phyloP scores from a whole-genome alignment of 208 protist species.

The Leishmania tarentolae region DNA sequence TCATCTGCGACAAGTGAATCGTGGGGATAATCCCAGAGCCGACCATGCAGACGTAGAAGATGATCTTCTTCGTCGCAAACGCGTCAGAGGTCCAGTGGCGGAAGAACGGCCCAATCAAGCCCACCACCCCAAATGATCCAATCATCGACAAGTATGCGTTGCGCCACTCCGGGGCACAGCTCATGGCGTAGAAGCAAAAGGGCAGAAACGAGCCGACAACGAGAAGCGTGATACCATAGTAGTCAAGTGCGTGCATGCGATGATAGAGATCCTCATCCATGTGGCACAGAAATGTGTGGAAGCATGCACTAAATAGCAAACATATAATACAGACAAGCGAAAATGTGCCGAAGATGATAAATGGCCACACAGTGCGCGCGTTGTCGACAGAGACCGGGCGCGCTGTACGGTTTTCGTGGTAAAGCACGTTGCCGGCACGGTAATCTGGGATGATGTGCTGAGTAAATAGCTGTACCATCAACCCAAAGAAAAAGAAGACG shows the following conservation, averaged over 20 bases:
- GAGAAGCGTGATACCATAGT: slow-evolving; percentile 87
- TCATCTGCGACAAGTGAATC: slow-evolving; percentile 59
- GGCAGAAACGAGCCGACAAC: slow-evolving; percentile 84
- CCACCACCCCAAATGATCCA: slow-evolving; percentile 65
- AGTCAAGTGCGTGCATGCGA: slow-evolving; percentile 76
- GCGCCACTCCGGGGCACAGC: slow-evolving; percentile 66
- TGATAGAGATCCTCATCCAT: slow-evolving; percentile 54
- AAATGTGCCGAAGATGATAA: slow-evolving; percentile 73
- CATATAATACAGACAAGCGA: slow-evolving; percentile 76
- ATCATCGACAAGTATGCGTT: slow-evolving; percentile 80
- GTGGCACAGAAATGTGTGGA: slow-evolving; percentile 78
- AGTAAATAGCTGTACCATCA: slow-evolving; percentile 47
- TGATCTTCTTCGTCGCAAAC: slow-evolving; percentile 57
- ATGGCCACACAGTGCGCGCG: slow-evolving; percentile 29
- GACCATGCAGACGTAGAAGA: slow-evolving; percentile 82
- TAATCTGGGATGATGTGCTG: slow-evolving; percentile 36
- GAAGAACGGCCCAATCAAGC: slow-evolving; percentile 78
- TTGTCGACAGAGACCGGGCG: slow-evolving; percentile 11
- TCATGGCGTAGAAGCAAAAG: slow-evolving; percentile 81
- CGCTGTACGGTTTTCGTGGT: slow-evolving; percentile 23
- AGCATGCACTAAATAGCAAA: slow-evolving; percentile 73
- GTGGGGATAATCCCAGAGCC: slow-evolving; percentile 70
- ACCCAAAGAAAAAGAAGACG: slow-evolving; percentile 58
- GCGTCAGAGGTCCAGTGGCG: slow-evolving; percentile 64
- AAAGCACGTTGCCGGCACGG: slow-evolving; percentile 19